Base-by-base conservation (phyloP, 2,329 filamentous ascomycete species). In the Aureobasidium melanogenum region DNA sequence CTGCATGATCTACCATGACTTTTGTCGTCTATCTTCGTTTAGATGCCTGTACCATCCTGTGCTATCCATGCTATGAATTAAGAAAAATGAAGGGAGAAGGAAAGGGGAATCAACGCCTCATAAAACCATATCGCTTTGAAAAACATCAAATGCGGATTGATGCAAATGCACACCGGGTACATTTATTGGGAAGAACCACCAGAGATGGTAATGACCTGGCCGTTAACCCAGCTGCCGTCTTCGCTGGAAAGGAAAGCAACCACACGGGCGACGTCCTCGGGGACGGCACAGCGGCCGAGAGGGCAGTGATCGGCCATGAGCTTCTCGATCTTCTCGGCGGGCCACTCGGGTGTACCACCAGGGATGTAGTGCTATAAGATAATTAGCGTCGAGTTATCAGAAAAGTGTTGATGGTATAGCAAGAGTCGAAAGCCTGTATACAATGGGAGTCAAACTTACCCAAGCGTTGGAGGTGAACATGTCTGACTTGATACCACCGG, bases 401-500 rank as follows among this genome's bases (percentile, higher is more conserved):
- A 17, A 30, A 14, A 46, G 5, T 28, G 7, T 44, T 4, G 3
- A 15, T 44, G 22, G 8, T 26, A 44, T 24, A 5, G 4, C 19
- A 43, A 9, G 41, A 43, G 41, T 1, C 14, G 36, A 8, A 39
- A 7, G n/a, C 17, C 4, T 17, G 17, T n/a, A 17, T 39, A 17
- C 5, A 8, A 15, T 8, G 9, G 10, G 3, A 4, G 10, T 19
- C 7, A 19, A 41, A 41, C 38, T 41, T 41, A 41, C 38, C 38
- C 38, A 41, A 10, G 69, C 70, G 59, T 71, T 70, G 62, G 69
- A 67, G 24, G 63, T 64, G 63, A 87, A 91, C 88, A 91, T 91
- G 73, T 91, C 88, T 46, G 80, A 85, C 80, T 88, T 87, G 77
- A 89, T 85, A 47, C 86, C 86, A 61, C 86, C 86, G 1, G 87